Conservation (phyloP, 306 rosid species). For the Purshia tridentata region DNA sequence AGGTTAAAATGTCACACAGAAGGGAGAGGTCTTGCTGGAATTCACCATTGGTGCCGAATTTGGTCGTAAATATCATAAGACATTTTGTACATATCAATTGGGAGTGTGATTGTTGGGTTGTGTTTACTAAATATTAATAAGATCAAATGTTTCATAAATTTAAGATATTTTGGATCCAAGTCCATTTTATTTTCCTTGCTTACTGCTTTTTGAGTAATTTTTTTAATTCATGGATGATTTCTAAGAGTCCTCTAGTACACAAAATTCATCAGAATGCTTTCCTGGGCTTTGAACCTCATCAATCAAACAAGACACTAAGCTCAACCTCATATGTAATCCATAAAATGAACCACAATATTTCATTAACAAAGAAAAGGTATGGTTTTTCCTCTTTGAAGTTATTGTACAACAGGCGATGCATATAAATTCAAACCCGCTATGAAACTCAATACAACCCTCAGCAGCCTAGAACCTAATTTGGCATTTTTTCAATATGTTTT, state of each 20-base stretch:
- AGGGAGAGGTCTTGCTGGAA: neutral
- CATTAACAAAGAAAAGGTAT: neutral
- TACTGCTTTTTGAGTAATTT: too few species aligned
- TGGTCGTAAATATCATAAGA: neutral
- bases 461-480: neutral
- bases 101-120: neutral
- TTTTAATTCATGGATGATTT: neutral
- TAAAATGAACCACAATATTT: neutral
- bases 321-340: too few species aligned
- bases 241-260: neutral
- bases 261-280: neutral
- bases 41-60: neutral
- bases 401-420: conserved; percentile 8
- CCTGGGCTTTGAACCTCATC: too few species aligned
- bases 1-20: neutral
- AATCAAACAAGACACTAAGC: too few species aligned
- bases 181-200: too few species aligned
- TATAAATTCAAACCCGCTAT: neutral
- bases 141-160: neutral
- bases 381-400: neutral
- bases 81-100: neutral
- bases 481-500: conserved; percentile 50
- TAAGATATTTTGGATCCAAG: too few species aligned
- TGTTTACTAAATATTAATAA: neutral
- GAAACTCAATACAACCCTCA: conserved; percentile 1